Percentiles rank a stretch among this genome's conserved stretches.
Conservation (phyloP, 805 yeast genomes). For the Naumovozyma castellii region DNA sequence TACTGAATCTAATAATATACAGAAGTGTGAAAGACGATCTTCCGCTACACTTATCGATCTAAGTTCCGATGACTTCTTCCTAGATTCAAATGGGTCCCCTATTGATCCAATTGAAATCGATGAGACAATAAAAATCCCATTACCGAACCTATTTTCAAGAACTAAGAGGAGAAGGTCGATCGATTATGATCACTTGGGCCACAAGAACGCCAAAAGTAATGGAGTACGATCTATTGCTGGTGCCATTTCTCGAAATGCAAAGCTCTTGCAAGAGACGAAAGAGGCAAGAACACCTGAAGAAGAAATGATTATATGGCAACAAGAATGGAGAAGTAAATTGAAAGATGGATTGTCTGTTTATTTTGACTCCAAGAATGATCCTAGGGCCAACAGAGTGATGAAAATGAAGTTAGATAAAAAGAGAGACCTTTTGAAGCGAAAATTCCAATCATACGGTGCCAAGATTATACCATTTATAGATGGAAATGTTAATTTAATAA, state of each 20-base stretch:
- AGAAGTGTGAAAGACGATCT: background rate
- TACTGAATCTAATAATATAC: too few relatives aligned
- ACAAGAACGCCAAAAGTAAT: background rate
- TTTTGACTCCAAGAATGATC: slow-evolving; percentile 36
- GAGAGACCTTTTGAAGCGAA: slow-evolving; percentile 18
- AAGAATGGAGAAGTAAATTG: slow-evolving; percentile 52
- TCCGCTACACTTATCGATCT: background rate
- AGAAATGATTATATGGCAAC: slow-evolving; percentile 47
- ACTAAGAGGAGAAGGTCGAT: background rate
- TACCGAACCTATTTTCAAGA: background rate
- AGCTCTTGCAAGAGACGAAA: background rate
- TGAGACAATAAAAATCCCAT: background rate
- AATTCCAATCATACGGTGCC: slow-evolving; percentile 39
- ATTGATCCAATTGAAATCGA: background rate
- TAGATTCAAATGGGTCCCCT: background rate
- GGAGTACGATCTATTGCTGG: background rate
- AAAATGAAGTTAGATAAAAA: slow-evolving; percentile 16
- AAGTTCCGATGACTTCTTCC: background rate
- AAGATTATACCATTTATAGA: slow-evolving; percentile 48
- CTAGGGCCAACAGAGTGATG: slow-evolving; percentile 5
- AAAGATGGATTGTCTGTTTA: slow-evolving; percentile 42
- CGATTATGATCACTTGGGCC: background rate
- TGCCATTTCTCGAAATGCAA: background rate
- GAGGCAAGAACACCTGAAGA: slow-evolving; percentile 13
- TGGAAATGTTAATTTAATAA: slow-evolving; percentile 58